These are phyloP conservation scores for Cornus controversa DNA, from an alignment of 148 eudicot species.

Conservation along the genomic window DNA sequence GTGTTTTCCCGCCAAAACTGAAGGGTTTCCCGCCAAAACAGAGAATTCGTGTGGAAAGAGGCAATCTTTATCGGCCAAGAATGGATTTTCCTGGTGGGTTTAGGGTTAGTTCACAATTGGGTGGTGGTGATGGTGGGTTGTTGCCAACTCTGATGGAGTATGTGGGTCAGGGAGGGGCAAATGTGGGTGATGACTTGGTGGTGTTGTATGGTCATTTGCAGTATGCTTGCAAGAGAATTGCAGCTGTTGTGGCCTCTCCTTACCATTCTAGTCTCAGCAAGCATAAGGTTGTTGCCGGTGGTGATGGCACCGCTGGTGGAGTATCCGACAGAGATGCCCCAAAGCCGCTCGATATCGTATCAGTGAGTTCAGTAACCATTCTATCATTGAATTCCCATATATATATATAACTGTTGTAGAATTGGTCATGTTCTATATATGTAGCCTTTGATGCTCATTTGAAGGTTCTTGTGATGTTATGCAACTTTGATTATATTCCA, in stretches of 20 bases:
- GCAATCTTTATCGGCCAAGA: constrained; percentile 19
- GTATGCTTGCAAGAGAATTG: constrained; percentile 83
- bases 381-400: not conserved
- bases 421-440: not conserved
- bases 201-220: constrained; percentile 73
- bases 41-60: not conserved
- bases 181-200: constrained; percentile 80
- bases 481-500: not conserved
- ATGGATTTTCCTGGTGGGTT: constrained; percentile 48
- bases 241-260: constrained; percentile 91
- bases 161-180: constrained; percentile 58
- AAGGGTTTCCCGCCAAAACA: constrained; percentile 30
- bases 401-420: not conserved
- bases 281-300: constrained; percentile 17
- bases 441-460: too few species aligned
- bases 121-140: constrained; percentile 28
- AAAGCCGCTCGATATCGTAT: constrained; percentile 86
- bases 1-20: constrained; percentile 9
- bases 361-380: constrained; percentile 39
- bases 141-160: constrained; percentile 59
- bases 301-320: constrained; percentile 28
- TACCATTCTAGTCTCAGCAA: constrained; percentile 50
- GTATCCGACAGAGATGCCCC: constrained; percentile 90
- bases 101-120: constrained; percentile 38
- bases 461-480: not conserved